Conservation (phyloP, 1,284 basidiomycete species). For the Apiotrichum laibachii region DNA sequence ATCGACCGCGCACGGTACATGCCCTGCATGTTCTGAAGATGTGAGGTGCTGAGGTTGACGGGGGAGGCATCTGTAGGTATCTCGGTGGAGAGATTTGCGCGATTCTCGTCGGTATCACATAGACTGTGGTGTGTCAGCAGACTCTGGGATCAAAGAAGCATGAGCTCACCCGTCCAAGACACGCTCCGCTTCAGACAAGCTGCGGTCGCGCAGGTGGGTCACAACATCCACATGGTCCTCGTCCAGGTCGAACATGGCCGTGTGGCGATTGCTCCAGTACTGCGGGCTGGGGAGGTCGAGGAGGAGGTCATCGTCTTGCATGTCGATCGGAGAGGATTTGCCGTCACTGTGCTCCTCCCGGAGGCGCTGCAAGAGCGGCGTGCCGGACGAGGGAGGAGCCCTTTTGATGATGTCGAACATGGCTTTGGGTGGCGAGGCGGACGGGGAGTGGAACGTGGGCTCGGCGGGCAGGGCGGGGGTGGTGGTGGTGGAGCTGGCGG, state of each 20-base stretch:
- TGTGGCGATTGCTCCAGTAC: constrained; percentile 31
- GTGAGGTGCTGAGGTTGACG: background rate
- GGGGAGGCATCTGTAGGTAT: background rate
- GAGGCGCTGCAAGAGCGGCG: background rate
- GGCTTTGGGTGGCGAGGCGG: background rate
- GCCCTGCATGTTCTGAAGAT: background rate
- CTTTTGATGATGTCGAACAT: background rate
- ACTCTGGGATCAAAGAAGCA: background rate
- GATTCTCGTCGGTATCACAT: background rate
- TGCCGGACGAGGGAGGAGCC: background rate
- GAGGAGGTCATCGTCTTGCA: constrained; percentile 6
- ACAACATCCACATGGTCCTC: constrained; percentile 18
- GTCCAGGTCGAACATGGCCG: constrained; percentile 26
- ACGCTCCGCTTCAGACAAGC: constrained; percentile 3
- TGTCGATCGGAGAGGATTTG: background rate
- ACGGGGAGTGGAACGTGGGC: too few relatives aligned
- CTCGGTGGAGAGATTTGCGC: constrained; percentile 1
- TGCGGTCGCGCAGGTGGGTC: background rate
- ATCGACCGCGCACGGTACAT: background rate
- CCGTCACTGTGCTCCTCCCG: background rate
- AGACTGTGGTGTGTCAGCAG: background rate
- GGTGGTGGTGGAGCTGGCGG: background rate
- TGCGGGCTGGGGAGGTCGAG: constrained; percentile 29
- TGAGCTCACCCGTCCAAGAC: background rate
- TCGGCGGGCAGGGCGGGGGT: background rate